Percentiles rank a stretch among this genome's conserved stretches.
phyloP scores from a whole-genome alignment of 345 rosid genomes.

The Salix suchowensis region DNA sequence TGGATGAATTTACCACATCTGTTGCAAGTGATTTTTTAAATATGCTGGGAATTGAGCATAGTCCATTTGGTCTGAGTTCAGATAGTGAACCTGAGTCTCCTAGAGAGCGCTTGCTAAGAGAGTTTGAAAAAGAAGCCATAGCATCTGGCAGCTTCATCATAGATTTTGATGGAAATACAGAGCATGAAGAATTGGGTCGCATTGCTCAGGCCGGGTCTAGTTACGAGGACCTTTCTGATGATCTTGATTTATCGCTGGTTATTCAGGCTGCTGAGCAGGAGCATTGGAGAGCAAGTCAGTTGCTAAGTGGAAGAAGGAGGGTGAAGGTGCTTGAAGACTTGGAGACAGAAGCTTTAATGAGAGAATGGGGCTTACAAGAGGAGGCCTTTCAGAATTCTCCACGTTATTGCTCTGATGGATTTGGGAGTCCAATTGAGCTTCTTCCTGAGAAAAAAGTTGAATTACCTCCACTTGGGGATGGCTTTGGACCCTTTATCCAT shows the following conservation, averaged over 20 bases:
- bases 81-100: constrained; percentile 70
- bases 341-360: constrained; percentile 66
- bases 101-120: constrained; percentile 61
- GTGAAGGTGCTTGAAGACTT: constrained; percentile 55
- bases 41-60: constrained; percentile 51
- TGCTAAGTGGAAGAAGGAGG: constrained; percentile 43
- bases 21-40: constrained; percentile 66
- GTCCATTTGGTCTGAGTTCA: constrained; percentile 33
- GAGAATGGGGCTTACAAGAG: constrained; percentile 55
- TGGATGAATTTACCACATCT: constrained; percentile 57
- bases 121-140: constrained; percentile 69
- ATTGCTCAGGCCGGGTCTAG: constrained; percentile 13
- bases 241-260: constrained; percentile 36
- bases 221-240: constrained; percentile 25
- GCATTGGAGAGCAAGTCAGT: constrained; percentile 23
- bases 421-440: constrained; percentile 80
- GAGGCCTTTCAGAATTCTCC: constrained; percentile 45
- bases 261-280: constrained; percentile 37
- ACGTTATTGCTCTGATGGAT: constrained; percentile 46
- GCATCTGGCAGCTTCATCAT: constrained; percentile 43
- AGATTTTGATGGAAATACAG: constrained; percentile 31
- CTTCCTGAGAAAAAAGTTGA: constrained; percentile 27
- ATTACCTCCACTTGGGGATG: constrained; percentile 46
- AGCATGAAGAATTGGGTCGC: constrained; percentile 19
- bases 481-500: constrained; percentile 40